These are phyloP conservation scores for Aureobasidium sp. DNA, from an alignment of 2,329 filamentous ascomycete genomes.

Conservation along the genomic window DNA sequence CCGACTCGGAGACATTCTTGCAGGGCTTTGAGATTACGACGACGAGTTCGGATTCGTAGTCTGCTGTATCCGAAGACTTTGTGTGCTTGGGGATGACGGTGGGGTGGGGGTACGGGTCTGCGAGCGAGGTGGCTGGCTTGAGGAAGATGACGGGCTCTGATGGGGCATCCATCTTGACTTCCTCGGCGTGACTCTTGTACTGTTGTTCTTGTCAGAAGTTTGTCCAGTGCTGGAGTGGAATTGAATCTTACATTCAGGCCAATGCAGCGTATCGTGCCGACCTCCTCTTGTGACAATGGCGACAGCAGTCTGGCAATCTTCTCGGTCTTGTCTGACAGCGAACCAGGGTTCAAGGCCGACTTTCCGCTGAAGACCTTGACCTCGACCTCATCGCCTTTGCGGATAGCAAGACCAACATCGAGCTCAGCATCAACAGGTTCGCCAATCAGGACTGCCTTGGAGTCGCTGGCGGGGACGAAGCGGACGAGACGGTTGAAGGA, in stretches of 20 bases:
- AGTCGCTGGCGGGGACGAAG: conserved; percentile 17
- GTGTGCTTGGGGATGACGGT: conserved; percentile 48
- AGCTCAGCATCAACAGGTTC: conserved; percentile 34
- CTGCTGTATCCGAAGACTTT: conserved; percentile 45
- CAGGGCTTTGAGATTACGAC: conserved; percentile 46
- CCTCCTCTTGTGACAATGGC: conserved; percentile 40
- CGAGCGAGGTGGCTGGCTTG: conserved; percentile 48
- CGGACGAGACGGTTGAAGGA: conserved; percentile 18
- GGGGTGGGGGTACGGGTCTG: conserved; percentile 45
- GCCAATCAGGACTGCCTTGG: conserved; percentile 16
- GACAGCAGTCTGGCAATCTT: conserved; percentile 43
- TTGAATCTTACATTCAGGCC: conserved; percentile 43
- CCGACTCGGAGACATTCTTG: conserved; percentile 48
- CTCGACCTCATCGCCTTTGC: conserved; percentile 48
- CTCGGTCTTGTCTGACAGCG: conserved; percentile 41
- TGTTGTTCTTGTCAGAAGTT: conserved; percentile 17
- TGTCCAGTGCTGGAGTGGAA: background rate
- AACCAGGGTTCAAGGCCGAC: conserved; percentile 49
- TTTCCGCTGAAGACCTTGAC: conserved; percentile 50
- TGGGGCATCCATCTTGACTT: conserved; percentile 46
- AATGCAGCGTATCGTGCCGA: conserved; percentile 52
- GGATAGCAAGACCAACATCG: conserved; percentile 51
- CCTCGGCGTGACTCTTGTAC: conserved; percentile 43
- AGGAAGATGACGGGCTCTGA: conserved; percentile 47
- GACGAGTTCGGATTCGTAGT: conserved; percentile 53